Evolutionary conservation across 805 yeast genomes (phyloP).

Genomic region (Wickerhamiella galacta): DNA sequence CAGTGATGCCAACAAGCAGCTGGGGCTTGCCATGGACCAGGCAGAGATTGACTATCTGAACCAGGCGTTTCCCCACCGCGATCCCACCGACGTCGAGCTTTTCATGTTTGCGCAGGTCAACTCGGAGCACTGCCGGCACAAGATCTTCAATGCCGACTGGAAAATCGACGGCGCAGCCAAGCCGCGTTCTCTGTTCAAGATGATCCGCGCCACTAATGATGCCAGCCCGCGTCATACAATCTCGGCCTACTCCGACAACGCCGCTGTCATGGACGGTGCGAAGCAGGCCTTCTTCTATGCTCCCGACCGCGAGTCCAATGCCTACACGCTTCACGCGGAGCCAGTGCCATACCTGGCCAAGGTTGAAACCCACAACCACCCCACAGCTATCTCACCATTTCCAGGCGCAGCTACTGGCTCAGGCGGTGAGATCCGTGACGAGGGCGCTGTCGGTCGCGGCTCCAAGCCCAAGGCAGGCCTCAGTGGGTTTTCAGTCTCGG

Average conservation of each 20-base stretch:
- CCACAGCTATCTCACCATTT: slow-evolving; percentile 97
- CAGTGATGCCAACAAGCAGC: slow-evolving; percentile 54
- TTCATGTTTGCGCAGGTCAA: slow-evolving; percentile 99
- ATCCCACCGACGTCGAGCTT: slow-evolving; percentile 94
- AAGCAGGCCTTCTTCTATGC: slow-evolving; percentile 52
- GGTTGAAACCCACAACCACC: slow-evolving; percentile 98
- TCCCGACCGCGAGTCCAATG: slow-evolving; percentile 55
- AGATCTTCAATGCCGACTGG: slow-evolving; percentile 98
- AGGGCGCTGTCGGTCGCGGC: slow-evolving; percentile 98
- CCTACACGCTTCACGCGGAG: slow-evolving; percentile 64
- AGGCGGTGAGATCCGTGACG: slow-evolving; percentile 99
- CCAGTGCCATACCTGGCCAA: slow-evolving; percentile 77
- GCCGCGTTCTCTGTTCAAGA: slow-evolving; percentile 64
- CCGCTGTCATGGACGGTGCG: slow-evolving; percentile 84
- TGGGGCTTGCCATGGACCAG: slow-evolving; percentile 87
- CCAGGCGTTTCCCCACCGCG: slow-evolving; percentile 69
- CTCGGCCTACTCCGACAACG: slow-evolving; percentile 92
- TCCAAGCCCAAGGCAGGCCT: slow-evolving; percentile 94
- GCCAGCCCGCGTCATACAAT: slow-evolving; percentile 67
- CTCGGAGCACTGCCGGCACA: slow-evolving; percentile 98
- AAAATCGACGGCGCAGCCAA: slow-evolving; percentile 70
- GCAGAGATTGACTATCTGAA: slow-evolving; percentile 85
- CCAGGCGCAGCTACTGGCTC: slow-evolving; percentile 99
- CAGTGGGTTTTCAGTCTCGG: slow-evolving; percentile 84
- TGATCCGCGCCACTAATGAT: slow-evolving; percentile 89